phyloP scores from a whole-genome alignment of 306 rosid species.

The Adenanthera pavonina region DNA sequence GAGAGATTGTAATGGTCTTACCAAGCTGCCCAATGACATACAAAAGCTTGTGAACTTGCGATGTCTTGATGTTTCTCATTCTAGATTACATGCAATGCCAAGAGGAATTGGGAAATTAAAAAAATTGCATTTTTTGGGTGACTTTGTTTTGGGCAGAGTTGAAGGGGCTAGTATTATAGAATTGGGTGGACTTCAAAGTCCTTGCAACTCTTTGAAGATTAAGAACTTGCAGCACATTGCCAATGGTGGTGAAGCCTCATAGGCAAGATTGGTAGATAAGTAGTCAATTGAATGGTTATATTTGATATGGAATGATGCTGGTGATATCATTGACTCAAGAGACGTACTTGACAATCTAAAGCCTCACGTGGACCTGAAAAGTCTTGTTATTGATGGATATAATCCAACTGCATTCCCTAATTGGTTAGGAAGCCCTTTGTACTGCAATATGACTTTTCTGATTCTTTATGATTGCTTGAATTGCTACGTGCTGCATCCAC shows the following conservation, averaged over 20 bases:
- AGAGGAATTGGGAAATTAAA: neutral
- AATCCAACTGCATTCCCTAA: neutral
- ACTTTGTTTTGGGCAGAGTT: neutral
- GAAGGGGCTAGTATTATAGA: neutral
- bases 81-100: neutral
- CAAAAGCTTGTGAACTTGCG: constrained; percentile 25
- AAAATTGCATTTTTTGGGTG: neutral
- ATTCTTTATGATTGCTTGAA: neutral
- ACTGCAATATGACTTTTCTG: neutral
- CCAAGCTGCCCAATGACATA: neutral
- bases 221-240: constrained; percentile 12
- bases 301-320: neutral
- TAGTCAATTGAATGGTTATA: neutral
- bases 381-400: neutral
- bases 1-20: accelerated
- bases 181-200: constrained; percentile 12
- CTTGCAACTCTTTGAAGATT: neutral
- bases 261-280: neutral
- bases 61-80: constrained; percentile 9
- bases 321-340: neutral
- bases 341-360: neutral
- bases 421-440: neutral
- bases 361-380: neutral
- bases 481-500: neutral
- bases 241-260: neutral